phyloP scores from a whole-genome alignment of 2,329 filamentous ascomycete species.

The Hypoxylon sp. region DNA sequence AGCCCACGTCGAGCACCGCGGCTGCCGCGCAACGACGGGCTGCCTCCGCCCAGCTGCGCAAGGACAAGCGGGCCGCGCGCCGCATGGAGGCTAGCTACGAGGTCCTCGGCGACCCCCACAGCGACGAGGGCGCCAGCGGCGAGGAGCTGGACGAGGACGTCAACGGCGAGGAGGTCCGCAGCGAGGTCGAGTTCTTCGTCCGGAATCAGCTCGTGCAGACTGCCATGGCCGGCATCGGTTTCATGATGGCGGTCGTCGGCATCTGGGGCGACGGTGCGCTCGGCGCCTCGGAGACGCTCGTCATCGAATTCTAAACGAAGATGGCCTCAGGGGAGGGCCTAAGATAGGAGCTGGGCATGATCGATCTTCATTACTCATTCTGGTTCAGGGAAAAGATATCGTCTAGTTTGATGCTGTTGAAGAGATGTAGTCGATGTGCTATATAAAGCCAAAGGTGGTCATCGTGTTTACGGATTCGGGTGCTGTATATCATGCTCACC shows the following conservation, averaged over 20 bases:
- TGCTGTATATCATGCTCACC: conserved; percentile 24
- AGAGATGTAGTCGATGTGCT: conserved; percentile 3
- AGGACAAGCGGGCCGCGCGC: conserved; percentile 46
- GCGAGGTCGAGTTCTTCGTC: conserved; percentile 62
- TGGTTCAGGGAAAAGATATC: conserved; percentile 1
- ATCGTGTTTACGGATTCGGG: conserved; percentile 5
- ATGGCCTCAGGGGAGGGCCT: background rate
- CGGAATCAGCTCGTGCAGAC: conserved; percentile 63
- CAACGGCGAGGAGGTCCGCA: conserved; percentile 70
- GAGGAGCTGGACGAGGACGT: conserved; percentile 53
- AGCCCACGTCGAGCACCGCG: conserved; percentile 41
- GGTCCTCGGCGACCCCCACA: conserved; percentile 61
- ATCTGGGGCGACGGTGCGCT: conserved; percentile 70
- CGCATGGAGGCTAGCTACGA: conserved; percentile 77
- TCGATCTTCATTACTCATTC: conserved; percentile 25
- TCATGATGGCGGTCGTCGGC: conserved; percentile 68
- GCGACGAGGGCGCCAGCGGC: conserved; percentile 60
- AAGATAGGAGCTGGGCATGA: background rate
- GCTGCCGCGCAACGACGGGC: conserved; percentile 42
- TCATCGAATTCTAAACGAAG: conserved; percentile 35
- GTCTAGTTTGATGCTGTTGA: background rate
- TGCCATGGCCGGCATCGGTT: conserved; percentile 62
- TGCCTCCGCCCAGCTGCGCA: conserved; percentile 42
- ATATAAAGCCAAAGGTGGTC: conserved; percentile 17
- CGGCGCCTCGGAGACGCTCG: conserved; percentile 28